Evolutionary conservation across 2,329 filamentous ascomycete species (phyloP), one percentile per base, ranked within the genome.

Genomic region (Elsinoe batatas): DNA sequence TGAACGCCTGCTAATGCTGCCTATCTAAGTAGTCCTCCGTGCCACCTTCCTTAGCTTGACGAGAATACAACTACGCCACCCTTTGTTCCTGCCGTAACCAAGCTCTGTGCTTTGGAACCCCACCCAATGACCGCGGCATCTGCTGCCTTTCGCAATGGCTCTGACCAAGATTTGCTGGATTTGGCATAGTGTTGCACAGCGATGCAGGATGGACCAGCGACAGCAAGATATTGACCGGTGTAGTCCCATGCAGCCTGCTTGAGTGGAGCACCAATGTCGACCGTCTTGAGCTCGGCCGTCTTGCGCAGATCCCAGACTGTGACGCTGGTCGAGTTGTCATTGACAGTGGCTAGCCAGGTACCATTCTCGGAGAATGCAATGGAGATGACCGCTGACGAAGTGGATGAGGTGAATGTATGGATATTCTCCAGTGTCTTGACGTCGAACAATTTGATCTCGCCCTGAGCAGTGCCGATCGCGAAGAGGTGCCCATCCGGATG

Each of bases 401-500:
- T 67, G 58, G 76, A 71, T 6, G 77, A 74, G 22, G 67, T 61
- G 69, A 94, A 95, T 56, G 81, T 83, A 26, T 88, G 88, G 26
- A 88, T 88, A 61, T 83, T 79, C 58, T 84, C 80, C 36, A 90
- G 85, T 0, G 81, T 87, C 70, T 87, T 91, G 62, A 90, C 85
- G 71, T 95, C 87, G 72, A 87, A 97, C 54, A 98, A 80, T 69
- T 91, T 88, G 68, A 98, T 86, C 57, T 89, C 83, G 43, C 89
- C 89, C 49, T 85, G 79, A 8, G 75, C 74, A n/a, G 86, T 87
- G 60, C 91, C 93, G 2, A 85, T 87, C 37, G 89, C 91, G 63
- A 97, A 82, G 5, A 98, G 79, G 67, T 96, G 88, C n/a, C 93
- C 93, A 67, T 98, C 93, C 5, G 94, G 93, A 68, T 98, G 93